phyloP scores from a whole-genome alignment of 495 filamentous ascomycete species.

The Aspergillus indologenus region DNA sequence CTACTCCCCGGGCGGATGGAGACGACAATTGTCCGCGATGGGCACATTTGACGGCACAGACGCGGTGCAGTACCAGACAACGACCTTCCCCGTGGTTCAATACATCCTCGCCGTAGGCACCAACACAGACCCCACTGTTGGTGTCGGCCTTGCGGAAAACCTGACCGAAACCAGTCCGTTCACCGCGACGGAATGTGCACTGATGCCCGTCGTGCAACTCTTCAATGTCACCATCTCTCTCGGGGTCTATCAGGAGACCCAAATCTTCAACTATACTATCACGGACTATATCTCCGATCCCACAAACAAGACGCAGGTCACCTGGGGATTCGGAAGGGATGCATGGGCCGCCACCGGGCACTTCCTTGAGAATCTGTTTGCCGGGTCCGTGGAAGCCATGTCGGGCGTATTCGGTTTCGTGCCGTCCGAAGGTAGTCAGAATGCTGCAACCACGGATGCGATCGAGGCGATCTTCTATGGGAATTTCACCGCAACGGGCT shows the following conservation, averaged over 20 bases:
- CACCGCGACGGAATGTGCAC: neutral
- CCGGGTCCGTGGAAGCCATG: too few species aligned
- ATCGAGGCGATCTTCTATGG: neutral
- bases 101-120: neutral
- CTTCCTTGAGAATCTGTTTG: neutral
- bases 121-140: neutral
- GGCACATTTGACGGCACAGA: neutral
- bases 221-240: neutral
- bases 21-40: neutral
- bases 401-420: too few species aligned
- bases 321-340: neutral
- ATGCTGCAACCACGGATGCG: neutral
- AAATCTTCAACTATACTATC: neutral
- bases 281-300: too few species aligned
- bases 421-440: too few species aligned
- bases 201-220: neutral
- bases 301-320: too few species aligned
- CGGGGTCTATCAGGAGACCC: too few species aligned
- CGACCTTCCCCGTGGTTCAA: neutral
- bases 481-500: neutral
- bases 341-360: neutral
- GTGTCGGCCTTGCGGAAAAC: neutral
- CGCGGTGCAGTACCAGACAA: neutral
- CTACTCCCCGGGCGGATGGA: neutral
- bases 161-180: neutral